Percentiles rank a stretch among this genome's conserved stretches.
Conservation (phyloP, 495 filamentous ascomycete species). For the Daldinia concentrica region DNA sequence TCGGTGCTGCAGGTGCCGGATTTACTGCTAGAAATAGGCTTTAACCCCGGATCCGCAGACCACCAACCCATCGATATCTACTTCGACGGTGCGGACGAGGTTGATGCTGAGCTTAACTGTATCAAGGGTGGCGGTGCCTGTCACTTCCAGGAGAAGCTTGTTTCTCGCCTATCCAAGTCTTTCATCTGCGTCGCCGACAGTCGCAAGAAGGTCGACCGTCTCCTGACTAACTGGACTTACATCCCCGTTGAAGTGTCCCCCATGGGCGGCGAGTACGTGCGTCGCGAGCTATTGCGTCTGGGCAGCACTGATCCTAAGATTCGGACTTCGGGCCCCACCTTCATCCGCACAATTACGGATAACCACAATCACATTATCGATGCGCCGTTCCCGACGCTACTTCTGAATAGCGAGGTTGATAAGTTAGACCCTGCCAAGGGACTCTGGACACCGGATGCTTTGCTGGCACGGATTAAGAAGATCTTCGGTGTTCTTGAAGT, state of each 20-base stretch:
- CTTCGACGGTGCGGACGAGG: slow-evolving; percentile 97
- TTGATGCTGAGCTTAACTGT: slow-evolving; percentile 92
- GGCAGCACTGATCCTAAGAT: slow-evolving; percentile 75
- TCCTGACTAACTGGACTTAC: slow-evolving; percentile 81
- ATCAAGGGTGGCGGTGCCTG: slow-evolving; percentile 98
- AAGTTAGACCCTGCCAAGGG: slow-evolving; percentile 64
- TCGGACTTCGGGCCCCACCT: slow-evolving; percentile 69
- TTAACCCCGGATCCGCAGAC: slow-evolving; percentile 30
- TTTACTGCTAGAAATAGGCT: slow-evolving; percentile 45
- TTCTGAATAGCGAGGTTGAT: slow-evolving; percentile 67
- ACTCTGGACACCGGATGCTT: slow-evolving; percentile 78
- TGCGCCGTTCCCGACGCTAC: slow-evolving; percentile 79
- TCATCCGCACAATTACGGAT: slow-evolving; percentile 88
- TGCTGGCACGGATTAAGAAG: slow-evolving; percentile 76
- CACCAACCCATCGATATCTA: slow-evolving; percentile 73
- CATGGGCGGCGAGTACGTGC: slow-evolving; percentile 75
- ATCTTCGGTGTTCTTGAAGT: slow-evolving; percentile 92
- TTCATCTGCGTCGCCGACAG: slow-evolving; percentile 96
- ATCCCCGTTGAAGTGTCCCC: slow-evolving; percentile 95
- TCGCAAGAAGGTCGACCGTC: slow-evolving; percentile 80
- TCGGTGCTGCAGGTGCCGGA: slow-evolving; percentile 73
- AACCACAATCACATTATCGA: slow-evolving; percentile 95
- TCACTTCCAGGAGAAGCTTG: slow-evolving; percentile 97
- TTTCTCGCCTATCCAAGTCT: slow-evolving; percentile 82
- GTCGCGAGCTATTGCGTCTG: slow-evolving; percentile 70